These are phyloP conservation scores for Elsinoe necatrix DNA, from an alignment of 2,329 filamentous ascomycete genomes.

Conservation along the genomic window DNA sequence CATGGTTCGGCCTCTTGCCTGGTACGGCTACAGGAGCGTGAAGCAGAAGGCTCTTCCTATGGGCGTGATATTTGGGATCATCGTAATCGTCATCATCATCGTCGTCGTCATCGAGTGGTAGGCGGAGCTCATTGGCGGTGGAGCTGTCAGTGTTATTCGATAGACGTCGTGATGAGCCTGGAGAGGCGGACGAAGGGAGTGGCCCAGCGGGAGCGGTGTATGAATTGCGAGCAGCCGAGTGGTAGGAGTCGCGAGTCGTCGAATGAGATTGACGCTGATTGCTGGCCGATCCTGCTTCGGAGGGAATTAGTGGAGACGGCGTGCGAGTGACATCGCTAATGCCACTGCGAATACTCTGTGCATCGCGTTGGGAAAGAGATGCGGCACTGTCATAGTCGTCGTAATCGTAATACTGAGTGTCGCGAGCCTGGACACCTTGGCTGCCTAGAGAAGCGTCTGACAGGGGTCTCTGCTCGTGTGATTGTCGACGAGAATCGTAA, in stretches of 20 bases:
- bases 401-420: conserved; percentile 39
- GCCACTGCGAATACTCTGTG: conserved; percentile 30
- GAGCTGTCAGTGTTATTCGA: not conserved
- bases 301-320: conserved; percentile 47
- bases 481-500: conserved; percentile 55
- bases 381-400: conserved; percentile 17
- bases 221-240: not conserved
- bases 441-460: conserved; percentile 53
- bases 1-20: conserved; percentile 65
- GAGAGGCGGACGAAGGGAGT: not conserved
- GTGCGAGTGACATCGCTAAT: conserved; percentile 32
- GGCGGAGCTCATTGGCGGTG: conserved; percentile 34
- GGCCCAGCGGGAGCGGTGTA: not conserved
- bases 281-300: conserved; percentile 35
- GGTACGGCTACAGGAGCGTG: conserved; percentile 71
- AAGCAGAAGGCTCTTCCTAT: conserved; percentile 70
- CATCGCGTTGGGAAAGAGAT: not conserved
- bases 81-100: conserved; percentile 30
- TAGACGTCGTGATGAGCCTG: conserved; percentile 3
- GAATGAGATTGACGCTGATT: conserved; percentile 5
- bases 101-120: conserved; percentile 12
- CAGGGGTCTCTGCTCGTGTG: conserved; percentile 52
- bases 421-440: conserved; percentile 10
- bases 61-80: conserved; percentile 73
- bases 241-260: conserved; percentile 1